Evolutionary conservation across 805 yeast species (phyloP).

Genomic region (Kodamaea restingae): DNA sequence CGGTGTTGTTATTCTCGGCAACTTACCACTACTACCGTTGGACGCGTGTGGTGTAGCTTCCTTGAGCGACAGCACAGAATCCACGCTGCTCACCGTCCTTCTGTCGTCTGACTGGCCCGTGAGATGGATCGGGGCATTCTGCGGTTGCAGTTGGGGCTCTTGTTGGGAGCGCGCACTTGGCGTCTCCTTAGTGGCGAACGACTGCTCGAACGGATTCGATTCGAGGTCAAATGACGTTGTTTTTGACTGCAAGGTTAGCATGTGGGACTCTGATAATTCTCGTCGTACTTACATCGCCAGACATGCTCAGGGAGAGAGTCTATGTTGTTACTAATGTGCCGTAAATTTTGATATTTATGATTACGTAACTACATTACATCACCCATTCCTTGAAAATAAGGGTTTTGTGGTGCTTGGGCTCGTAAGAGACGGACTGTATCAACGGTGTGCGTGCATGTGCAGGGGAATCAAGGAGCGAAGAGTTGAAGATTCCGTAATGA

Average conservation of each 20-base stretch:
- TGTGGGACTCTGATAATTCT: constrained; percentile 12
- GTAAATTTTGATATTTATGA: not conserved
- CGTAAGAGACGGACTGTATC: no score
- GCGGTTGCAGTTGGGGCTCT: constrained; percentile 2
- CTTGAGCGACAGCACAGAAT: constrained; percentile 13
- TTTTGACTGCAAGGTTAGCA: constrained; percentile 31
- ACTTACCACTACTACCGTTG: constrained; percentile 19
- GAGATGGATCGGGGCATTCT: constrained; percentile 19
- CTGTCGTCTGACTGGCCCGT: not conserved
- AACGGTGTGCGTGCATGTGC: no score
- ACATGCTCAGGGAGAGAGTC: constrained; percentile 6
- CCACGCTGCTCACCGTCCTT: not conserved
- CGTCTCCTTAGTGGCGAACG: constrained; percentile 68
- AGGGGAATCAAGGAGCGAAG: no score
- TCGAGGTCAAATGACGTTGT: constrained; percentile 66
- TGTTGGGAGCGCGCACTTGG: not conserved
- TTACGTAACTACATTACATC: not conserved
- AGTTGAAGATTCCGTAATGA: no score
- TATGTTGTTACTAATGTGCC: constrained; percentile 1
- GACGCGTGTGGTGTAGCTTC: constrained; percentile 31
- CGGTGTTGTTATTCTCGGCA: constrained; percentile 45
- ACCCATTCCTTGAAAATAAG: not conserved
- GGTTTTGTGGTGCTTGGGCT: no score
- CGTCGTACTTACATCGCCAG: constrained; percentile 12
- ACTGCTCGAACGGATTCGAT: constrained; percentile 92